These are phyloP conservation scores for Stemphylium lycopersici DNA, from an alignment of 2,329 filamentous ascomycete species.

Conservation along the genomic window DNA sequence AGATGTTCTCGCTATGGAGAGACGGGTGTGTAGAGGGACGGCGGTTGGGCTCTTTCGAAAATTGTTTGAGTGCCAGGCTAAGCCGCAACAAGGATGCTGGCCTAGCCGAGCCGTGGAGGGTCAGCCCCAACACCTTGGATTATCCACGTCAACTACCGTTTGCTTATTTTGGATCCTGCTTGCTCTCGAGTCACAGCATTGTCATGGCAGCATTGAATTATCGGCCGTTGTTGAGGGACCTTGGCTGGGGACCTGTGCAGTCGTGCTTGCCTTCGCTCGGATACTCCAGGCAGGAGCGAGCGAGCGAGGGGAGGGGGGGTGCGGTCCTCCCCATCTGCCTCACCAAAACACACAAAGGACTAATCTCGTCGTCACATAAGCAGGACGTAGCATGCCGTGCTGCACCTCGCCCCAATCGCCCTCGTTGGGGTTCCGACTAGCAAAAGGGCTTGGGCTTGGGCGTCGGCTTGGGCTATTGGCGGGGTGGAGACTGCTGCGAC, in stretches of 20 bases:
- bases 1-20: conserved; percentile 46
- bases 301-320: too few species aligned
- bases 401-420: conserved; percentile 19
- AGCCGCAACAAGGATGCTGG: conserved; percentile 20
- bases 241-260: not conserved
- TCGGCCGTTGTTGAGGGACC: not conserved
- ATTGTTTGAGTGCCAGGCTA: conserved; percentile 36
- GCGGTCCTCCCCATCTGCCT: not conserved
- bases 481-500: not conserved
- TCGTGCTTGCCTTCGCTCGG: conserved; percentile 7
- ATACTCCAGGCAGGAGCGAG: conserved; percentile 14
- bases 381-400: conserved; percentile 7
- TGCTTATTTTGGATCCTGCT: not conserved
- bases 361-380: conserved; percentile 23
- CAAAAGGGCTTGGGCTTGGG: not conserved
- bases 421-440: conserved; percentile 21
- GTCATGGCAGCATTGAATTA: not conserved
- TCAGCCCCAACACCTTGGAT: conserved; percentile 12
- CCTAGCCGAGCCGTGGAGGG: conserved; percentile 18
- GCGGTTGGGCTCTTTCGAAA: conserved; percentile 24
- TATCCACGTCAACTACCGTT: not conserved
- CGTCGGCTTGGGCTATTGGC: not conserved
- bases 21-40: conserved; percentile 24
- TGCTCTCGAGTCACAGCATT: not conserved
- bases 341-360: conserved; percentile 7